These are phyloP conservation scores for Leccinum solheimii DNA, from an alignment of 1,284 basidiomycete genomes.

Conservation along the genomic window DNA sequence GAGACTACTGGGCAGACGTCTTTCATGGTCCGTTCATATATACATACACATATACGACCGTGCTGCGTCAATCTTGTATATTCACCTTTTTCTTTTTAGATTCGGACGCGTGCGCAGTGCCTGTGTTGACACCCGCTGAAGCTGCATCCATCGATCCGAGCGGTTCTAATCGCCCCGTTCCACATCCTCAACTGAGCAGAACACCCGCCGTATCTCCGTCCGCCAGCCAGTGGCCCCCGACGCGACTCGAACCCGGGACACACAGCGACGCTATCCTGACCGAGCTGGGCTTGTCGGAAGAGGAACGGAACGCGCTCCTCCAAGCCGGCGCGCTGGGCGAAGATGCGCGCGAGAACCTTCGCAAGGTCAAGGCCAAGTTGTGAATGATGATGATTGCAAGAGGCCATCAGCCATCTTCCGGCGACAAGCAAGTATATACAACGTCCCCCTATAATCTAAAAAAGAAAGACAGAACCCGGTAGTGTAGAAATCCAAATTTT, in stretches of 20 bases:
- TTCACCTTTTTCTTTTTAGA: slow-evolving; percentile 38
- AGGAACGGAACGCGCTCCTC: slow-evolving; percentile 39
- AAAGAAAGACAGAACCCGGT: background rate
- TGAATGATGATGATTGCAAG: slow-evolving; percentile 5
- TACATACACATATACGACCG: background rate
- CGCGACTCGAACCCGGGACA: slow-evolving; percentile 45
- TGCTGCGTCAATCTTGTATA: background rate
- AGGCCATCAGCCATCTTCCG: background rate
- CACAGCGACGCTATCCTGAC: slow-evolving; percentile 54
- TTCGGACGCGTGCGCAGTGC: slow-evolving; percentile 75
- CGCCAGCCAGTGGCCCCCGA: background rate
- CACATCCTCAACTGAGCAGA: slow-evolving; percentile 50
- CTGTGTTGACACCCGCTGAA: slow-evolving; percentile 69
- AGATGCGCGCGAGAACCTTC: slow-evolving; percentile 18
- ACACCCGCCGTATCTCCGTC: slow-evolving; percentile 25
- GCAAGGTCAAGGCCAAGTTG: slow-evolving; percentile 19
- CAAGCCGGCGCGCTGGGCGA: slow-evolving; percentile 46
- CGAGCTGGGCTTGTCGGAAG: slow-evolving; percentile 46
- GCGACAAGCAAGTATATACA: background rate
- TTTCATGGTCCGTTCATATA: slow-evolving; percentile 54
- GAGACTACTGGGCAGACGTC: slow-evolving; percentile 69
- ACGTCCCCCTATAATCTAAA: background rate
- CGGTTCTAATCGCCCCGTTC: slow-evolving; percentile 41
- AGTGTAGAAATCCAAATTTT: background rate
- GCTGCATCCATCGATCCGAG: slow-evolving; percentile 45